Evolutionary conservation across 2,329 filamentous ascomycete species (phyloP), one percentile per base, ranked within the genome.

Genomic region (Geosmithia morbida): DNA sequence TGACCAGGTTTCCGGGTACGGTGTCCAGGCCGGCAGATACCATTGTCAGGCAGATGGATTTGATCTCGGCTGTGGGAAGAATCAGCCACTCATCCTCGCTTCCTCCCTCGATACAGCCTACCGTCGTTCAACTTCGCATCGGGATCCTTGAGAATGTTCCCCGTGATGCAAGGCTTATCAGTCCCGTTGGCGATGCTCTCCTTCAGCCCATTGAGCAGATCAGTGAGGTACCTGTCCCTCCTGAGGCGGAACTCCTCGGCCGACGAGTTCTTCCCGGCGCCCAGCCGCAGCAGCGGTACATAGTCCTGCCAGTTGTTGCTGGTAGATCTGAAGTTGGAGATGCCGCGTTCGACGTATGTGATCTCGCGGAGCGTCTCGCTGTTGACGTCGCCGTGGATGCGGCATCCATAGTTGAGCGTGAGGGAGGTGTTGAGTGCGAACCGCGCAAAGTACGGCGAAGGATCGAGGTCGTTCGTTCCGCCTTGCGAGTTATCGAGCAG

Each of bases 301-400:
- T 90, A 90, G 56, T 92, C 86, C 56, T 87, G 83, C 78, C 83
- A 86, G 59, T 90, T 90, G 58, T 88, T 87, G 55, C 81, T 86
- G 0, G 85, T 90, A 22, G 78, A 84, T 44, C 86, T 69, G 57
- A 89, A 83, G 55, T 85, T 85, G 47, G 80, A 83, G 20, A 92
- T 79, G 5, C 79, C 80, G 29, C 84, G 74, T 60, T 90, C 86
- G 2, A 90, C 85, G 44, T 80, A 70, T 0, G 80, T 78, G 49
- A 92, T 88, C 58, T 90, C 86, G 18, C 76, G 68, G 6, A 90
- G 69, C 7, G 89, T 67, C 41, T 73, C 67, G 52, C 83, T 75
- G 49, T 87, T 70, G 44, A 85, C 74, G 51, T 81, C 77, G 0
- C 82, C 85, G 47, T 81, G 72, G 48, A 90, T 86, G 33, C 85